These are phyloP conservation scores for Gossypium ekmanianum DNA, from an alignment of 345 rosid species.

Conservation along the genomic window DNA sequence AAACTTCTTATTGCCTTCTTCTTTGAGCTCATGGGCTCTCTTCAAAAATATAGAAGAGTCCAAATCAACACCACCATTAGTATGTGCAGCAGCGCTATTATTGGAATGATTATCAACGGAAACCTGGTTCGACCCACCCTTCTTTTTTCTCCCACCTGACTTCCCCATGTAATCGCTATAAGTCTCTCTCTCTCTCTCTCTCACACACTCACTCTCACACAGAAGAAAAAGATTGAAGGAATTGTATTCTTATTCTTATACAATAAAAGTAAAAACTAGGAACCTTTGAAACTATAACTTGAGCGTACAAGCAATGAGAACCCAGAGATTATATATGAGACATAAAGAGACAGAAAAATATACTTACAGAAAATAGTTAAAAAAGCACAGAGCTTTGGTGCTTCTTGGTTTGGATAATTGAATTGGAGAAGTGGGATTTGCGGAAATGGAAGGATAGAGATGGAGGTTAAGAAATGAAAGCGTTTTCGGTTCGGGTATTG, in stretches of 20 bases:
- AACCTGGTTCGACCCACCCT: slow-evolving; percentile 55
- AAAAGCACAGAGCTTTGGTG: not conserved
- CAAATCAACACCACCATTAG: slow-evolving; percentile 59
- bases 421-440: not conserved
- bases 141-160: slow-evolving; percentile 84
- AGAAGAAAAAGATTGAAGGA: not conserved
- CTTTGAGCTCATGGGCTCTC: slow-evolving; percentile 92
- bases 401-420: not conserved
- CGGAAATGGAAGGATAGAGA: not conserved
- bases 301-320: not conserved
- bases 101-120: slow-evolving; percentile 29
- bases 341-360: not conserved
- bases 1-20: slow-evolving; percentile 89
- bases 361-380: slow-evolving; percentile 2
- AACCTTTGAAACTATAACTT: not conserved
- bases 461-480: not conserved
- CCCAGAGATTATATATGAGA: not conserved
- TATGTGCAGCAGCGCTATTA: slow-evolving; percentile 33
- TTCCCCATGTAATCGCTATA: slow-evolving; percentile 55
- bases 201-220: not conserved
- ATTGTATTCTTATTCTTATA: not conserved
- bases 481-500: not conserved
- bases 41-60: slow-evolving; percentile 69
- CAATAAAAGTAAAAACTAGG: not conserved
- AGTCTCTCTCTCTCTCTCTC: not conserved